Evolutionary conservation across 2,329 filamentous ascomycete species (phyloP).

Genomic region (Colletotrichum camelliae): DNA sequence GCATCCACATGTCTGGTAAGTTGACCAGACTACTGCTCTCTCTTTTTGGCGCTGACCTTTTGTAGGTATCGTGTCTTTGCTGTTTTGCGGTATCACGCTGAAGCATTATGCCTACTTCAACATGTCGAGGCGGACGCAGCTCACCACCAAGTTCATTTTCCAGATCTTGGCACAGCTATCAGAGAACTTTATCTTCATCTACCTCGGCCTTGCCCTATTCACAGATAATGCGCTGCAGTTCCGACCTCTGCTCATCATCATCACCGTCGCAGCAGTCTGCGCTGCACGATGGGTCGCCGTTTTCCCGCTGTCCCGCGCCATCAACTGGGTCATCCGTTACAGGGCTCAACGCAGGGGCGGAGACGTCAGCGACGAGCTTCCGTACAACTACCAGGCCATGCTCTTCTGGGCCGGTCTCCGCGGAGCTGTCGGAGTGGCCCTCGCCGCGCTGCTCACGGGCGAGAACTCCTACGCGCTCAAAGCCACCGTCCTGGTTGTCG

Average conservation of each 20-base stretch:
- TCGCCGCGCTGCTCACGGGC: slow-evolving; percentile 87
- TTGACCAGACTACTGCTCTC: background rate
- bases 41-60: background rate
- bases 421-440: slow-evolving; percentile 92
- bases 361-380: slow-evolving; percentile 85
- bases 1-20: slow-evolving; percentile 92
- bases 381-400: slow-evolving; percentile 98
- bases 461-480: slow-evolving; percentile 82
- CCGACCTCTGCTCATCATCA: slow-evolving; percentile 93
- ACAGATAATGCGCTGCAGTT: slow-evolving; percentile 88
- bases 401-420: slow-evolving; percentile 98
- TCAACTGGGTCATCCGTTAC: slow-evolving; percentile 93
- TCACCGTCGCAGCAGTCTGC: slow-evolving; percentile 91
- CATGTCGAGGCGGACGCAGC: slow-evolving; percentile 96
- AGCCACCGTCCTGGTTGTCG: slow-evolving; percentile 95
- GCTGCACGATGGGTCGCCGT: slow-evolving; percentile 92
- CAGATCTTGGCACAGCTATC: slow-evolving; percentile 93
- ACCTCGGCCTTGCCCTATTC: slow-evolving; percentile 92
- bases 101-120: slow-evolving; percentile 99
- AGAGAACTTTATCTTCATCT: slow-evolving; percentile 99
- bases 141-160: slow-evolving; percentile 98
- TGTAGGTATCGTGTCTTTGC: slow-evolving; percentile 88
- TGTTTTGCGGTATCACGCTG: slow-evolving; percentile 97
- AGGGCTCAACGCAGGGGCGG: slow-evolving; percentile 75
- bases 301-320: slow-evolving; percentile 86